Evolutionary conservation across 768 basidiomycete species (phyloP).

Genomic region (Phylloporus rhodoxanthus): DNA sequence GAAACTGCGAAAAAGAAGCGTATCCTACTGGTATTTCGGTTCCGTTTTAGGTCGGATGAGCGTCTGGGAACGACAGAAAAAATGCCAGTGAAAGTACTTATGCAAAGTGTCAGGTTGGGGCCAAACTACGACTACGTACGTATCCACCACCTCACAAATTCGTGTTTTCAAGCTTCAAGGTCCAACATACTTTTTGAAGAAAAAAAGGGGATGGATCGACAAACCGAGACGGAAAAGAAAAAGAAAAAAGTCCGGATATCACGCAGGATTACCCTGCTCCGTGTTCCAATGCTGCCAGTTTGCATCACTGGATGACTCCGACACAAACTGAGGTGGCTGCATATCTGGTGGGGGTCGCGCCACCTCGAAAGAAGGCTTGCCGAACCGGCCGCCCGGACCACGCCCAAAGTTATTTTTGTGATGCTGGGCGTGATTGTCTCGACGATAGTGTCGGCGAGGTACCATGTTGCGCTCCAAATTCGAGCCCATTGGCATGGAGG

Average conservation of each 20-base stretch:
- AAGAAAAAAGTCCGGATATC: neutral
- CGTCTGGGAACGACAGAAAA: neutral
- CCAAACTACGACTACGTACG: neutral
- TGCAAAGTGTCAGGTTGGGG: neutral
- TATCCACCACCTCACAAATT: neutral
- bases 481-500: conserved; percentile 9
- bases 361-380: conserved; percentile 13
- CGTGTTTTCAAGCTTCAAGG: conserved; percentile 1
- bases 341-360: conserved; percentile 16
- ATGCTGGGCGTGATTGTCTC: conserved; percentile 25
- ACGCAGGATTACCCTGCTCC: conserved; percentile 8
- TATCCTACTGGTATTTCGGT: neutral
- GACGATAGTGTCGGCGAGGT: conserved; percentile 30
- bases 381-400: conserved; percentile 16
- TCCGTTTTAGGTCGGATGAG: neutral
- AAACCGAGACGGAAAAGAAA: conserved; percentile 12
- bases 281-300: conserved; percentile 18
- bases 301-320: conserved; percentile 11
- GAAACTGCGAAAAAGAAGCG: neutral
- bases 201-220: conserved; percentile 4
- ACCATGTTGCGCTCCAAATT: conserved; percentile 19
- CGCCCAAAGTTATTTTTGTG: conserved; percentile 24
- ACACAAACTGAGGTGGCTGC: conserved; percentile 9
- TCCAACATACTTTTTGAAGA: neutral
- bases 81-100: neutral